Base-by-base conservation (phyloP, 2,329 filamentous ascomycete genomes). In the Chaetomiaceae sp. region DNA sequence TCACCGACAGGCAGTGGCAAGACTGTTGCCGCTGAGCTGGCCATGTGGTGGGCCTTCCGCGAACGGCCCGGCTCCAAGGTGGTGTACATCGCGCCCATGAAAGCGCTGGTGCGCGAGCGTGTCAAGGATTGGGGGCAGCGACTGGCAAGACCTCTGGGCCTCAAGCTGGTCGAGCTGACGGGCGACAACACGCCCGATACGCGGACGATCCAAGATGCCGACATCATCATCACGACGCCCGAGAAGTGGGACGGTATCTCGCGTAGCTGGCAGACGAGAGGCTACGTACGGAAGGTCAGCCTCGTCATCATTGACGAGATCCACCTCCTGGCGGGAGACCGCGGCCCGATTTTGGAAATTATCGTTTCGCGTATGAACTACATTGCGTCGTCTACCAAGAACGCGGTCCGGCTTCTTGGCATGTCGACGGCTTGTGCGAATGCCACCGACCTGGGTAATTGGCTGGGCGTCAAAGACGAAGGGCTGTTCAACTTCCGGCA, bases 211-310 rank as follows among this genome's bases (percentile, higher is more conserved):
- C 84, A 91, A 62, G 88, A 97, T 66, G 94, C 94, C 3, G 94
- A 99, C 68, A 90, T 99, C 58, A 99, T 99, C 64, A 91, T 99
- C 64, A 99, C 94, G 0, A 99, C 95, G 0, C 95, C 94, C n/a
- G 94, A 99, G 73, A 99, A 99, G 69, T 99, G 94, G 94, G 95
- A 99, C 68, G 95, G 95, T 81, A 97, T 99, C 62, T 96, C 90
- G 63, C 88, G 94, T 81, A 95, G 89, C 66, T 99, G 95, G 94
- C 91, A 97, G 70, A 97, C 92, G 5, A 87, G 94, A 82, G 88
- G 89, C 56, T 99, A 99, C 62, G 94, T 99, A 37, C 84, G 91
- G 48, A 87, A 96, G 71, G 94, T 99, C 55, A 92, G 91, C 56
- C 75, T 99, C 15, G 94, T 99, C 48, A 96, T 99, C 58, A 99